Base-by-base conservation (phyloP, 208 protist species). In the Acanthamoeba culbertsoni region DNA sequence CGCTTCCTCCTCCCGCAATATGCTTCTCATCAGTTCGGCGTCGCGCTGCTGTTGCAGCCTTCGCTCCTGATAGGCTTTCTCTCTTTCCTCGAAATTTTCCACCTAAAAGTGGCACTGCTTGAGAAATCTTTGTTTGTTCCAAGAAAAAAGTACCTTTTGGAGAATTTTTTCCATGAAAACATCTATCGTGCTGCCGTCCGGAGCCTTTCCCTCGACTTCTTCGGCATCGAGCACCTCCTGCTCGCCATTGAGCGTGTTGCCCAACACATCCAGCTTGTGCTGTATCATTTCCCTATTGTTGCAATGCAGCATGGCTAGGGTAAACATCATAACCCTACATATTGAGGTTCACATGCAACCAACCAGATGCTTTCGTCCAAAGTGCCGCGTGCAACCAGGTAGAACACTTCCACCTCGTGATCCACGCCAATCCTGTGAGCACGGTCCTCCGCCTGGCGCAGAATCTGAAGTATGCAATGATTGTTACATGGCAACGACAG, bases 371-470 rank as follows among this genome's bases (percentile, higher is more conserved):
- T 65, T 40, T 94, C 92, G 7, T 96, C 95, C 0, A 96, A 8
- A 20, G 95, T 96, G 8, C 73, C 82, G 35, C 94, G 84, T 5
- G 71, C 92, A 45, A 99, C 96, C 18, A 99, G 95, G 95, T 99
- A 99, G 82, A 98, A 97, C 92, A 99, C 98, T 68, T 95, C 94
- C 79, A 98, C 98, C 18, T 96, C 68, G 51, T 98, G 96, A 18
- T 91, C 79, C 93, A 99, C 98, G 46, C 99, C 99, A 46, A 99
- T 99, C 88, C 99, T 97, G 94, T 99, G 99, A 10, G 98, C 97
- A 35, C 99, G 96, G 94, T 99, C 98, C 92, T 99, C 99, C 84
- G 98, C 98, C 95, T 99, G 99, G 7, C 98, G 94, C 43, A 99
- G 96, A 16, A 93, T 91, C 79, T 94, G 86, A 12, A 93, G 79